Evolutionary conservation across 129 eudicot species (phyloP).

Genomic region (Mikania micrantha): DNA sequence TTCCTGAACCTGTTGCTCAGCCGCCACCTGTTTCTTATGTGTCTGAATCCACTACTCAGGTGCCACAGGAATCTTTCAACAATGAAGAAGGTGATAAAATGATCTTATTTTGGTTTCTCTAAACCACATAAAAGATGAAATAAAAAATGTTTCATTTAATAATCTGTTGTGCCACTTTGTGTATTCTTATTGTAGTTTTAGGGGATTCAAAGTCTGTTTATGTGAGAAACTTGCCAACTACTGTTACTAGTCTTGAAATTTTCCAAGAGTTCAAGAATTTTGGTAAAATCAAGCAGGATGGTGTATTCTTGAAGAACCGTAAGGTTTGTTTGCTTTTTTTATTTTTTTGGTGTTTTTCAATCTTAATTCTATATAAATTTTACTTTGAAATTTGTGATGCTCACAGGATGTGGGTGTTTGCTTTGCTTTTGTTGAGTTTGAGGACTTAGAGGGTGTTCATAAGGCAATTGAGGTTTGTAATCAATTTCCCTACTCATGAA

Average conservation of each 20-base stretch:
- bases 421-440: constrained; percentile 83
- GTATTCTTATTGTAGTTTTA: constrained; percentile 13
- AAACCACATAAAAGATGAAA: neutral
- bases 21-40: constrained; percentile 24
- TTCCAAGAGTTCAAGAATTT: constrained; percentile 58
- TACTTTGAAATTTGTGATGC: neutral
- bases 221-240: constrained; percentile 81
- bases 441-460: constrained; percentile 60
- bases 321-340: constrained; percentile 37
- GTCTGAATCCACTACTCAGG: constrained; percentile 28
- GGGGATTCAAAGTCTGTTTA: constrained; percentile 83
- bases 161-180: neutral
- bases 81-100: constrained; percentile 47
- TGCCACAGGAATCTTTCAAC: constrained; percentile 41
- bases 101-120: neutral
- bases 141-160: neutral
- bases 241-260: constrained; percentile 60
- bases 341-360: neutral
- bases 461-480: constrained; percentile 58
- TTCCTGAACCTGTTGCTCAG: constrained; percentile 30
- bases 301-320: constrained; percentile 60
- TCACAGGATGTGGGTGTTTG: constrained; percentile 71
- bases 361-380: constrained; percentile 6
- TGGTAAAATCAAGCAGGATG: constrained; percentile 57
- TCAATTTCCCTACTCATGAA: neutral